Evolutionary conservation across 805 yeast genomes (phyloP).

Genomic region (Blastobotrys peoriensis): DNA sequence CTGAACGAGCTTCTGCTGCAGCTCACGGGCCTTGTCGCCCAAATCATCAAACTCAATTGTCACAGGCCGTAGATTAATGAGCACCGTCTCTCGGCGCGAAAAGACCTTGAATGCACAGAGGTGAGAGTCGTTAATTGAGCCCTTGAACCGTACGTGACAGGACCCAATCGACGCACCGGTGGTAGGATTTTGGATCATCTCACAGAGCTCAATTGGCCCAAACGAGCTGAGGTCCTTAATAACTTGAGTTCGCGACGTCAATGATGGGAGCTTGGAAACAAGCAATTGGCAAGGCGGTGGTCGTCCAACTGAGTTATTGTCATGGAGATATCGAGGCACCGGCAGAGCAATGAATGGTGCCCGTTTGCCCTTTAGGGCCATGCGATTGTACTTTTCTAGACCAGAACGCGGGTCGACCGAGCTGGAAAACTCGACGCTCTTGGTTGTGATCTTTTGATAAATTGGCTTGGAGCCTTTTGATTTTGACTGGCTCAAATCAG

Average conservation of each 20-base stretch:
- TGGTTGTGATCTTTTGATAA: constrained; percentile 22
- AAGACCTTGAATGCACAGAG: background rate
- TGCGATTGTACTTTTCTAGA: constrained; percentile 15
- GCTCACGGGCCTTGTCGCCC: constrained; percentile 26
- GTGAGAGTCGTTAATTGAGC: constrained; percentile 30
- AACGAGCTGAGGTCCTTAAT: constrained; percentile 40
- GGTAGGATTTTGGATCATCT: constrained; percentile 58
- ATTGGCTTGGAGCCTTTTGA: constrained; percentile 34
- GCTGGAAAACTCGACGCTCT: constrained; percentile 7
- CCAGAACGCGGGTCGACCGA: constrained; percentile 16
- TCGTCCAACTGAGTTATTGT: constrained; percentile 67
- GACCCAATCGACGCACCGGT: constrained; percentile 78
- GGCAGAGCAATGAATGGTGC: constrained; percentile 18
- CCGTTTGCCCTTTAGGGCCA: constrained; percentile 19
- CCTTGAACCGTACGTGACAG: constrained; percentile 52
- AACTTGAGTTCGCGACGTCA: constrained; percentile 17
- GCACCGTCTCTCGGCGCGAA: constrained; percentile 35
- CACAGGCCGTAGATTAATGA: constrained; percentile 40
- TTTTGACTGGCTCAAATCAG: constrained; percentile 41
- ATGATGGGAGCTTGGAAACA: constrained; percentile 54
- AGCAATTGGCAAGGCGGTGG: constrained; percentile 67
- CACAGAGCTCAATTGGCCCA: constrained; percentile 59
- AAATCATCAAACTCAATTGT: constrained; percentile 27
- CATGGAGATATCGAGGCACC: constrained; percentile 43
- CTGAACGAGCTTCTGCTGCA: constrained; percentile 7